Base-by-base conservation (phyloP, 495 filamentous ascomycete genomes). In the Daldinia vernicosa region DNA sequence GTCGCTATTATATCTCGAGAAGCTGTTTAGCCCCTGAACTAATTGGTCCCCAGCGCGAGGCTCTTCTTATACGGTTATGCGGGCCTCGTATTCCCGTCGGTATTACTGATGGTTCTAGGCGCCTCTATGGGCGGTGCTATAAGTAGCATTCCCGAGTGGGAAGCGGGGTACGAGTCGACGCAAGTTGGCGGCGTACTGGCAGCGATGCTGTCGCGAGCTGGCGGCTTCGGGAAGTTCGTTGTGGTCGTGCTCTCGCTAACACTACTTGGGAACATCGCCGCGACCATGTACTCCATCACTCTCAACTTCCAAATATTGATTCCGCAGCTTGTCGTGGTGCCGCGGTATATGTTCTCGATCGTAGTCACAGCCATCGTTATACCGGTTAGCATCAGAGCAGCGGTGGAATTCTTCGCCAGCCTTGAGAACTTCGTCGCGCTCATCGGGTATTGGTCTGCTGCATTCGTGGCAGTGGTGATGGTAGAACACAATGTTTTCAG, bases 361-460 rank as follows among this genome's bases (percentile, higher is more conserved):
- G 67, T 88, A 26, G 76, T 84, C 53, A 83, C 83, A 1, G 84
- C 79, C 9, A 78, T 86, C 26, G 76, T 86, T 43, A 85, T 88
- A 30, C 84, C 84, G 11, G 81, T 88, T 30, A 82, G 79, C 32
- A 81, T 89, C 67, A 78, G 72, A 6, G 85, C 85, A 0, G 84
- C 85, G 0, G 80, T 63, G 9, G 77, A 83, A 2, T 88, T 88
- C 70, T 85, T 86, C 69, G 64, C 72, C 43, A 85, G 76, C 32
- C 74, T 88, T 3, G 82, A 86, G 74, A 86, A 87, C 66, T 86
- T 88, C 62, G 69, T 88, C 15, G 77, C 82, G 4, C 71, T 88
- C 37, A 88, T 88, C 30, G 85, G 81, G 8, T 88, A 88, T 66
- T 88, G 86, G 86, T 80, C 78, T 39, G 84, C 85, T 2, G 84